Conservation (phyloP, 352 stramenopile species). For the Phytophthora tubulina region DNA sequence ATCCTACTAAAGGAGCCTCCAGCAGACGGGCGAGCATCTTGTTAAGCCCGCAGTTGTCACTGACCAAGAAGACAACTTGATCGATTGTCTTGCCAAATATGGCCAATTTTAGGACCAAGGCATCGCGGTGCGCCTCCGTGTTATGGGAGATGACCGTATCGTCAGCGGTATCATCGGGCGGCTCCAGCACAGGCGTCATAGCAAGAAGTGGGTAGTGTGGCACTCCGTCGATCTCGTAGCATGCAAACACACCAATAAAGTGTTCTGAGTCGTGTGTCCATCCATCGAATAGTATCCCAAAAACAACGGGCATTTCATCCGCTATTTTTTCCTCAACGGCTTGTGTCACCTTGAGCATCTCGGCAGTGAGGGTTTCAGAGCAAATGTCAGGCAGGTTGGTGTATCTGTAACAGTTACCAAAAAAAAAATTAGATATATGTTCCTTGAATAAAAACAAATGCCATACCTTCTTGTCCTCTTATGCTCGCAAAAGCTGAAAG, state of each 20-base stretch:
- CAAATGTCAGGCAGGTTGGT: slow-evolving; percentile 6
- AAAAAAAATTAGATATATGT: neutral
- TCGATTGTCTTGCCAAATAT: slow-evolving; percentile 20
- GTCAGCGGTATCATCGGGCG: neutral
- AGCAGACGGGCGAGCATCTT: slow-evolving; percentile 5
- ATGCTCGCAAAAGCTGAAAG: slow-evolving; percentile 16
- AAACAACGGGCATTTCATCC: neutral
- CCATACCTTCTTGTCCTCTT: slow-evolving; percentile 6
- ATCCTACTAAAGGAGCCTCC: slow-evolving; percentile 5
- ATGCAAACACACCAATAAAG: slow-evolving; percentile 14
- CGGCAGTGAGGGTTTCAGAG: slow-evolving; percentile 6
- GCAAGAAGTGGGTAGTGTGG: slow-evolving; percentile 1
- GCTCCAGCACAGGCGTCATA: slow-evolving; percentile 10
- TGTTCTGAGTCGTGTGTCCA: slow-evolving; percentile 18
- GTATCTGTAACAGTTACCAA: slow-evolving; percentile 1
- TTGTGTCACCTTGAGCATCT: slow-evolving; percentile 6
- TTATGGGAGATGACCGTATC: slow-evolving; percentile 10
- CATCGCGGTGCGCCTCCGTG: slow-evolving; percentile 8
- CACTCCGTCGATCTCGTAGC: slow-evolving; percentile 6
- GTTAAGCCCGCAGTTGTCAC: slow-evolving; percentile 18
- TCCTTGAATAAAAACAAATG: neutral
- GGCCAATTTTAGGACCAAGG: neutral
- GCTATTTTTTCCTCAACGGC: slow-evolving; percentile 7
- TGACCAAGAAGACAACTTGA: slow-evolving; percentile 15
- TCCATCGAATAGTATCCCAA: slow-evolving; percentile 14